A percentile compares a stretch with the other conserved stretches of the same genome.
Conservation (phyloP, 108 stramenopile species). For the Phaeodactylum tricornutum region DNA sequence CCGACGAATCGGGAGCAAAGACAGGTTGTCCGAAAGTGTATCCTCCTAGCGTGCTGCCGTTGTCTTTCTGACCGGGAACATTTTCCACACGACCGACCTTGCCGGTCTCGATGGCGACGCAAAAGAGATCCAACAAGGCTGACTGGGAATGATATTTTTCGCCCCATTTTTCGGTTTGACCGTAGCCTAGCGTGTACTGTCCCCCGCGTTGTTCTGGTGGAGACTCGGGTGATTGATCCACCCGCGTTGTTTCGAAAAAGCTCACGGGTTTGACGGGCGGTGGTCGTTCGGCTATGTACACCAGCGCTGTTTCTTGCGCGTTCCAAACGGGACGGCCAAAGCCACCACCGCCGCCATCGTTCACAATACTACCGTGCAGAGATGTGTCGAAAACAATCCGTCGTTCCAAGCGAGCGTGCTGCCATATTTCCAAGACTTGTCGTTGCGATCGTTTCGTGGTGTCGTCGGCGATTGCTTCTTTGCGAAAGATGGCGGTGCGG, state of each 20-base stretch:
- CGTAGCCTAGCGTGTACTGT: conserved; percentile 51
- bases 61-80: conserved; percentile 28
- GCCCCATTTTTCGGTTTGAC: conserved; percentile 66
- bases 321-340: conserved; percentile 62
- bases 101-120: conserved; percentile 42
- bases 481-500: conserved; percentile 41
- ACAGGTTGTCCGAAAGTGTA: conserved; percentile 47
- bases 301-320: conserved; percentile 40
- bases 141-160: conserved; percentile 46
- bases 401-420: conserved; percentile 24
- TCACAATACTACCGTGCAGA: conserved; percentile 49
- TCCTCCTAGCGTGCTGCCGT: conserved; percentile 16
- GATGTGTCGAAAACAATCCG: conserved; percentile 33
- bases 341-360: conserved; percentile 42
- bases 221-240: too few species aligned
- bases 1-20: conserved; percentile 36
- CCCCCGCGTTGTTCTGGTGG: conserved; percentile 24
- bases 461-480: conserved; percentile 13
- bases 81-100: conserved; percentile 41
- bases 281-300: conserved; percentile 58
- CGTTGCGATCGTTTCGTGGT: conserved; percentile 10
- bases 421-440: conserved; percentile 60
- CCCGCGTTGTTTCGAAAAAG: conserved; percentile 25
- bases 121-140: conserved; percentile 46
- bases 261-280: conserved; percentile 33